Conservation (phyloP, 176 grass and related monocot species). For the Cenchrus fungigraminus region DNA sequence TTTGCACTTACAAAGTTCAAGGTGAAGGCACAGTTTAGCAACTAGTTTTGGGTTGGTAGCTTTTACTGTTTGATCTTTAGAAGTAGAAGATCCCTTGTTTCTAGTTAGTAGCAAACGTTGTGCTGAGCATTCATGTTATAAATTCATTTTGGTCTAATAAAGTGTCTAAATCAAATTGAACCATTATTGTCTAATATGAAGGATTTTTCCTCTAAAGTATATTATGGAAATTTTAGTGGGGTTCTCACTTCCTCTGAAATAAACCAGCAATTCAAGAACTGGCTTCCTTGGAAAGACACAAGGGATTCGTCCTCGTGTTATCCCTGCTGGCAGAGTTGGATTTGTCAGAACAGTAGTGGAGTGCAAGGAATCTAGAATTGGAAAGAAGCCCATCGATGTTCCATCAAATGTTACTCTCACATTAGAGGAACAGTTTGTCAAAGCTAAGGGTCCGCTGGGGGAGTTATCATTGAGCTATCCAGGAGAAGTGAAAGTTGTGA, state of each 20-base stretch:
- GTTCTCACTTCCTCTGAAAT: constrained; percentile 30
- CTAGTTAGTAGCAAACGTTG: neutral
- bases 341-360: constrained; percentile 69
- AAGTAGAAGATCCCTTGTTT: neutral
- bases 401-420: constrained; percentile 86
- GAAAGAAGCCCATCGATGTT: constrained; percentile 84
- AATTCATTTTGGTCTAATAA: neutral
- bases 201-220: neutral
- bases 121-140: constrained; percentile 17
- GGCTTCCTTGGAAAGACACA: constrained; percentile 58
- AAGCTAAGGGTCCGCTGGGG: constrained; percentile 89
- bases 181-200: constrained; percentile 4
- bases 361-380: constrained; percentile 97
- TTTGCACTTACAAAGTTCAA: neutral
- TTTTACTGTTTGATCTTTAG: constrained; percentile 6
- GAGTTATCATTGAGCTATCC: constrained; percentile 81
- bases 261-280: constrained; percentile 71
- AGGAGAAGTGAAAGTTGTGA: constrained; percentile 71
- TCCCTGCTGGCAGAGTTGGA: constrained; percentile 50
- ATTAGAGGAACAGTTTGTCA: constrained; percentile 73
- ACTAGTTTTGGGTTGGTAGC: neutral
- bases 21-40: neutral
- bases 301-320: constrained; percentile 44
- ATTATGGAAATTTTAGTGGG: neutral
- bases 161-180: neutral